phyloP scores from a whole-genome alignment of 2,329 filamentous ascomycete genomes.

The Trichoderma oligosporum region DNA sequence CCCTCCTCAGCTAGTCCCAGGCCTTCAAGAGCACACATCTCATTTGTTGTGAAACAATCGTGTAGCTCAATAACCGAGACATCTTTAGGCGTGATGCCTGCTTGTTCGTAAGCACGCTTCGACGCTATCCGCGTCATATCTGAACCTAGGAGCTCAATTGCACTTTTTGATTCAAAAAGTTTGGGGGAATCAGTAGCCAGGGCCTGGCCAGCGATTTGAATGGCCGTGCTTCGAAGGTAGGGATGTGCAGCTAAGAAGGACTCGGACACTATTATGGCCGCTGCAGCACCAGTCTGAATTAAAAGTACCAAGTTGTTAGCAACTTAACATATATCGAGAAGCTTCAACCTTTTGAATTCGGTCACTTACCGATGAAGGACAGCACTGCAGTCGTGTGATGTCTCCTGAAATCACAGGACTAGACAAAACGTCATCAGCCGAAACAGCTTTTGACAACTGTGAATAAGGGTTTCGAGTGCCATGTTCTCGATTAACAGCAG shows the following conservation, averaged over 20 bases:
- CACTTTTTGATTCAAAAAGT: neutral
- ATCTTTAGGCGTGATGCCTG: neutral
- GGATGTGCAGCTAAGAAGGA: conserved; percentile 1
- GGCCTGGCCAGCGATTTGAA: conserved; percentile 1
- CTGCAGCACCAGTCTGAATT: neutral
- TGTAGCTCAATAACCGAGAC: neutral
- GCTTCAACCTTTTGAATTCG: fast-evolving
- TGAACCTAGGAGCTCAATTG: neutral
- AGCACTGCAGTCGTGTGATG: conserved; percentile 1
- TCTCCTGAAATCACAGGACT: neutral
- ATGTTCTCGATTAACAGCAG: neutral
- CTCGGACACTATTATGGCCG: neutral
- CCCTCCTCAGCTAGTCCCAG: neutral
- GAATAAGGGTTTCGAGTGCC: conserved; percentile 5
- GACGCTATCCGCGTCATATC: neutral
- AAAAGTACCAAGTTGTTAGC: neutral
- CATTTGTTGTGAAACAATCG: conserved; percentile 1
- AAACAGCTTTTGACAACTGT: neutral
- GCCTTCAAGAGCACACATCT: neutral
- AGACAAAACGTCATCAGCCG: neutral
- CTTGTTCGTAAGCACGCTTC: neutral
- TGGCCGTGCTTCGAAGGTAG: neutral
- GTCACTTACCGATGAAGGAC: neutral
- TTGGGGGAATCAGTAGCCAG: neutral
- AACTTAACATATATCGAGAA: too few species aligned